Conservation (phyloP, 192 early-diverging fungal species). For the Backusella macrospora region DNA sequence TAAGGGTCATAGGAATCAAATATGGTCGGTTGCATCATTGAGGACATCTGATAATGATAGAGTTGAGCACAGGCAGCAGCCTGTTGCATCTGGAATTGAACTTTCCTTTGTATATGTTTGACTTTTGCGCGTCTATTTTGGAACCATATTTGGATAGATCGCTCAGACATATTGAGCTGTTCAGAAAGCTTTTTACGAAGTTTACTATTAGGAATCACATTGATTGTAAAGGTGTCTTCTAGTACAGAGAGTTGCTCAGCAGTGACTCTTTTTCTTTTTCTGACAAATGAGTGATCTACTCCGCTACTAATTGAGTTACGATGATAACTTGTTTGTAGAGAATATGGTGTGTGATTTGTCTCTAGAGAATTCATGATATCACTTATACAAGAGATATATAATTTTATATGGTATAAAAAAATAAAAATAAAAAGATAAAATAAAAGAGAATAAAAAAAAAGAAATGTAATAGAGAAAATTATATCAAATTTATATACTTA, state of each 20-base stretch:
- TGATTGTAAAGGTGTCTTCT: constrained; percentile 67
- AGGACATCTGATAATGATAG: constrained; percentile 18
- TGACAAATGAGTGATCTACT: background rate
- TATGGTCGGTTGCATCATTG: background rate
- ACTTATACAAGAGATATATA: too few relatives aligned
- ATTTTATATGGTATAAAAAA: background rate
- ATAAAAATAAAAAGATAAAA: background rate
- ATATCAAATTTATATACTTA: background rate
- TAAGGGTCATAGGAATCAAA: background rate
- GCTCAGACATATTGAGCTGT: constrained; percentile 64
- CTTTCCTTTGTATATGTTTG: constrained; percentile 34
- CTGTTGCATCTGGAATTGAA: constrained; percentile 32
- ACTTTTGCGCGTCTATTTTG: constrained; percentile 35
- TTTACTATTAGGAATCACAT: constrained; percentile 66
- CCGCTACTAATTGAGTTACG: background rate
- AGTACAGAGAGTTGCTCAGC: constrained; percentile 63
- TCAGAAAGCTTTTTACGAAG: constrained; percentile 68
- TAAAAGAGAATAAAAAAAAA: background rate
- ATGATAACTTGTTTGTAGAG: background rate
- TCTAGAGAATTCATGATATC: background rate
- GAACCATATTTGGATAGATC: constrained; percentile 41
- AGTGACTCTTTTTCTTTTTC: constrained; percentile 64
- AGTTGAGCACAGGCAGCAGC: constrained; percentile 26
- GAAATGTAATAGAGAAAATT: background rate
- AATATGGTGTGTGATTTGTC: background rate